These are phyloP conservation scores for Aspergillus pseudoterreus DNA, from an alignment of 2,329 filamentous ascomycete genomes.

Conservation along the genomic window DNA sequence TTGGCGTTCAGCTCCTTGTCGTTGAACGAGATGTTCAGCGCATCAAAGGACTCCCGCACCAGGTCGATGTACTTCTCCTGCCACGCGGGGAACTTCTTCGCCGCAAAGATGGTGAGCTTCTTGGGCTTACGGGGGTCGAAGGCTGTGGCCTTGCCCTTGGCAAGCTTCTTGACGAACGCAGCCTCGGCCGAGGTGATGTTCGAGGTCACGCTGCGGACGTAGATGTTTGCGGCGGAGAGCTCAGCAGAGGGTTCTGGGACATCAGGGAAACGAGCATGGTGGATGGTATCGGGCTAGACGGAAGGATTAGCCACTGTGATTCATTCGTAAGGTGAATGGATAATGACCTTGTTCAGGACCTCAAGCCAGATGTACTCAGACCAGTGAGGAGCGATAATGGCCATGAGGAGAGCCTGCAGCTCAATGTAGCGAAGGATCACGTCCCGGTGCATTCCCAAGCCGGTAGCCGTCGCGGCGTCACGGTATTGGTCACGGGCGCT, in stretches of 20 bases:
- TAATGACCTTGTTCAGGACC: slow-evolving; percentile 65
- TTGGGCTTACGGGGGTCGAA: slow-evolving; percentile 93
- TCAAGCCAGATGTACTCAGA: slow-evolving; percentile 92
- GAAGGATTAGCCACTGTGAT: neutral
- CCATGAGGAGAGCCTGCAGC: slow-evolving; percentile 76
- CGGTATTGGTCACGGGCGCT: slow-evolving; percentile 86
- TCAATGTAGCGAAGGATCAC: slow-evolving; percentile 77
- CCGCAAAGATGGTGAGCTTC: slow-evolving; percentile 81
- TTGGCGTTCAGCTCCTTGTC: slow-evolving; percentile 77
- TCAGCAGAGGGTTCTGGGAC: slow-evolving; percentile 62
- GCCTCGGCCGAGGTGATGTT: slow-evolving; percentile 86
- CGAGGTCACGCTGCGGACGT: slow-evolving; percentile 69
- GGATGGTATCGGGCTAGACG: slow-evolving; percentile 62
- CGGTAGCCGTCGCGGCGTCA: slow-evolving; percentile 70
- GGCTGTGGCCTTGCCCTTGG: slow-evolving; percentile 79
- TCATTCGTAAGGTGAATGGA: neutral
- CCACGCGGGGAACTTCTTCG: slow-evolving; percentile 79
- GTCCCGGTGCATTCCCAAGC: slow-evolving; percentile 81
- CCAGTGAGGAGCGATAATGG: slow-evolving; percentile 88
- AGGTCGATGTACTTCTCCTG: slow-evolving; percentile 86
- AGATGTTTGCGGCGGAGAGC: slow-evolving; percentile 75
- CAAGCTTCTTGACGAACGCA: slow-evolving; percentile 71
- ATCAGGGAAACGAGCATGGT: slow-evolving; percentile 71
- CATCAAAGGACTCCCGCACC: slow-evolving; percentile 67
- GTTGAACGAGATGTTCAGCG: slow-evolving; percentile 60